Evolutionary conservation across 139 green algal genomes (phyloP), one percentile per base, ranked within the genome.

Genomic region (Pseudopediastrum boryanum): DNA sequence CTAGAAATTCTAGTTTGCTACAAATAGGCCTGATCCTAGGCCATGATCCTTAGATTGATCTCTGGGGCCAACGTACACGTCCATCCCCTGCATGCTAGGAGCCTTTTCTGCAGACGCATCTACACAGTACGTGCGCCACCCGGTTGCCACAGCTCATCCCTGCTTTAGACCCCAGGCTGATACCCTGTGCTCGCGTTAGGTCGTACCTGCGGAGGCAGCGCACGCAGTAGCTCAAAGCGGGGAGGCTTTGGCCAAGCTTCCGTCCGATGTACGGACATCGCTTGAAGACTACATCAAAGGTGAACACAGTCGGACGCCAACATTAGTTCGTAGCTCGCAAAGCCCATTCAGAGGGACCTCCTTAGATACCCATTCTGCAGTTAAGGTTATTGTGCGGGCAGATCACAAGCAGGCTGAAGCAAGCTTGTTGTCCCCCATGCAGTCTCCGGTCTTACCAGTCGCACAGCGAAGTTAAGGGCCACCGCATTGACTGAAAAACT

Each of bases 171-270:
- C n/a, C n/a, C n/a, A n/a, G n/a, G n/a, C n/a, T n/a, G n/a, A n/a
- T n/a, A n/a, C n/a, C n/a, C n/a, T n/a, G n/a, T n/a, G n/a, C n/a
- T n/a, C n/a, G n/a, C n/a, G n/a, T n/a, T n/a, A n/a, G 33, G 42
- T 75, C 23, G 74, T 81, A 48, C 63, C 74, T 3, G 74, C 74
- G 5, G 74, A 81, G 62, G 74, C 48, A n/a, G 74, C 62, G 13
- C 62, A 72, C 35, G 38, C 50, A 21, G 62, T 81, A 10, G 39
- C 74, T 6, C 74, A 81, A 48, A 38, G 63, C 35, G 62, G 74
- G 8, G 35, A 19, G 5, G 74, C 62, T 36, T n/a, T 74, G 43
- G 62, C 65, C 19, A 33, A 50, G 62, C 62, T 81, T 33, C 74
- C 74, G 10, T 2, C 21, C 8, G 74, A 81, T 48, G 59, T 81